A percentile compares a stretch with the other conserved stretches of the same genome.
Conservation (phyloP, 1,139 yeast species). For the Pneumocystis wakefieldiae region DNA sequence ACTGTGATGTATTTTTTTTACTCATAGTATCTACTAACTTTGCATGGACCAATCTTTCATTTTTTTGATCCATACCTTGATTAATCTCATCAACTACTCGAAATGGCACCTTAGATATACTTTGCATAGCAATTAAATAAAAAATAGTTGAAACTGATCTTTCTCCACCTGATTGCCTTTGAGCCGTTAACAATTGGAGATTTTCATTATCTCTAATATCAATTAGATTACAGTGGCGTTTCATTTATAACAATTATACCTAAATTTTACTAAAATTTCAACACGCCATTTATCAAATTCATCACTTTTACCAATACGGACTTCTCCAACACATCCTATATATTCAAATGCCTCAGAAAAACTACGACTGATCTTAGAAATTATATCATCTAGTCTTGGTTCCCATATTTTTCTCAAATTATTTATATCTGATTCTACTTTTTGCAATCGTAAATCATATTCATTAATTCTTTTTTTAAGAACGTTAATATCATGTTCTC, state of each 20-base stretch:
- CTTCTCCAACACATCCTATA: constrained; percentile 78
- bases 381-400: constrained; percentile 37
- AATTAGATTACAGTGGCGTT: not conserved
- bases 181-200: constrained; percentile 57
- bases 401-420: constrained; percentile 39
- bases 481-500: constrained; percentile 22
- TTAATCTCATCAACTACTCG: constrained; percentile 95
- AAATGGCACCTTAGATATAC: constrained; percentile 80
- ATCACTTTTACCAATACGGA: constrained; percentile 40
- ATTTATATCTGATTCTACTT: constrained; percentile 28
- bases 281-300: constrained; percentile 62
- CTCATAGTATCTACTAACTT: constrained; percentile 81
- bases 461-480: constrained; percentile 21
- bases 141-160: constrained; percentile 88
- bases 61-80: constrained; percentile 95
- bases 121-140: constrained; percentile 81
- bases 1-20: constrained; percentile 35
- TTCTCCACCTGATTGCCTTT: constrained; percentile 95
- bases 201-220: constrained; percentile 38
- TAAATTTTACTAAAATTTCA: constrained; percentile 70
- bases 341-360: constrained; percentile 52
- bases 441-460: constrained; percentile 21
- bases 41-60: constrained; percentile 76
- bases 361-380: constrained; percentile 40
- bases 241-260: constrained; percentile 23